Base-by-base conservation (phyloP, 805 yeast genomes). In the Metschnikowia cubensis region DNA sequence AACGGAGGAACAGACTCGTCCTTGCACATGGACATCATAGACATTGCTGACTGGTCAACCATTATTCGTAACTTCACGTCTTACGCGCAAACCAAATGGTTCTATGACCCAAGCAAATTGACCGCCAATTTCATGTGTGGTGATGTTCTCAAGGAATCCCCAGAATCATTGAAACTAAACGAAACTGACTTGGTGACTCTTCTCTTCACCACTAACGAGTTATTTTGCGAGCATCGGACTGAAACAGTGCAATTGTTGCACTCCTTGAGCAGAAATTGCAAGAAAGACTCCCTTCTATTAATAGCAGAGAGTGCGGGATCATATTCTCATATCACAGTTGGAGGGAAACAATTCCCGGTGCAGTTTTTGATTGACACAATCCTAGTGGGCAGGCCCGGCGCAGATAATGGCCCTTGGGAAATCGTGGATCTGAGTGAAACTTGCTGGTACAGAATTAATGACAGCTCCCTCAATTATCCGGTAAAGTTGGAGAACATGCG, bases 221-320 rank as follows among this genome's bases (percentile, higher is more conserved):
- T 89, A 10, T 89, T 89, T 61, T 76, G 84, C 14, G 89, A 82
- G 53, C 79, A 88, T 53, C 81, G 79, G 58, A 69, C 80, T 0
- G 80, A 75, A 39, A 78, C 95, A 4, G 76, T 88, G 35, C 69
- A 75, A 31, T 52, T 57, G 35, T 50, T 57, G 42, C 59, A 57
- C 22, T 40, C 67, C 10, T 65, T 89, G 50, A 76, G 80, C 48
- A 55, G 61, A 4, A 38, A 62, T 6, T 87, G 95, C 65, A 61
- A 66, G 34, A 49, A 64, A 1, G 94, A 91, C 0, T 68, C 88
- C 14, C 65, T 78, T 29, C 66, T 89, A 34, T 70, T 90, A 41
- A 81, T 89, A 21, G 80, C 88, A 1, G 97, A 89, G 60, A 85
- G 94, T 68, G 97, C 97, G 0, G 96, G 97, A 0, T 86, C 95